These are phyloP conservation scores for Xylariaceae sp. DNA, from an alignment of 2,329 filamentous ascomycete species.

Conservation along the genomic window DNA sequence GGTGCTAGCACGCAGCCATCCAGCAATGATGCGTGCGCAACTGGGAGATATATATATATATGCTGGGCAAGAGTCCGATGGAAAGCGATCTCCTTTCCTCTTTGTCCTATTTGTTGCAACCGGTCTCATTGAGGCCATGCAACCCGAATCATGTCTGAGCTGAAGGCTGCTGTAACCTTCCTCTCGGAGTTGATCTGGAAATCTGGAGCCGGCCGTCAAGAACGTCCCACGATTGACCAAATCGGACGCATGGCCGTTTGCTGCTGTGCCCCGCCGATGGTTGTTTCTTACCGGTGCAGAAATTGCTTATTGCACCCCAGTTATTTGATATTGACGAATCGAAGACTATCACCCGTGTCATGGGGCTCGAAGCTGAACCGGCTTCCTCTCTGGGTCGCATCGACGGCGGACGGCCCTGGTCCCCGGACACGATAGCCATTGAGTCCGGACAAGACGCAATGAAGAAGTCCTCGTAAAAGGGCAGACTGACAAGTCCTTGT, in stretches of 20 bases:
- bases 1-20: no score
- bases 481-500: constrained; percentile 4
- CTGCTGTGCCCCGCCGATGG: not conserved
- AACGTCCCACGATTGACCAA: not conserved
- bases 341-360: not conserved
- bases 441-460: constrained; percentile 10
- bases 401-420: constrained; percentile 6
- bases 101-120: not conserved
- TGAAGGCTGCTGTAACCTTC: not conserved
- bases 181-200: not conserved
- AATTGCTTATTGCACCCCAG: not conserved
- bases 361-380: constrained; percentile 9
- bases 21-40: not conserved
- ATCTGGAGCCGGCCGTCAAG: not conserved
- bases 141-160: not conserved
- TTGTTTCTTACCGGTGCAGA: not conserved
- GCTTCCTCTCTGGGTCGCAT: constrained; percentile 2
- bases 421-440: constrained; percentile 9
- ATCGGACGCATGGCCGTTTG: not conserved
- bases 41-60: not conserved
- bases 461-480: constrained; percentile 7
- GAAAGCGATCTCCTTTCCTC: not conserved
- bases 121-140: not conserved
- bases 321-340: not conserved
- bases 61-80: not conserved